Base-by-base conservation (phyloP, 139 green algal species). In the Zygnema circumcarinatum region DNA sequence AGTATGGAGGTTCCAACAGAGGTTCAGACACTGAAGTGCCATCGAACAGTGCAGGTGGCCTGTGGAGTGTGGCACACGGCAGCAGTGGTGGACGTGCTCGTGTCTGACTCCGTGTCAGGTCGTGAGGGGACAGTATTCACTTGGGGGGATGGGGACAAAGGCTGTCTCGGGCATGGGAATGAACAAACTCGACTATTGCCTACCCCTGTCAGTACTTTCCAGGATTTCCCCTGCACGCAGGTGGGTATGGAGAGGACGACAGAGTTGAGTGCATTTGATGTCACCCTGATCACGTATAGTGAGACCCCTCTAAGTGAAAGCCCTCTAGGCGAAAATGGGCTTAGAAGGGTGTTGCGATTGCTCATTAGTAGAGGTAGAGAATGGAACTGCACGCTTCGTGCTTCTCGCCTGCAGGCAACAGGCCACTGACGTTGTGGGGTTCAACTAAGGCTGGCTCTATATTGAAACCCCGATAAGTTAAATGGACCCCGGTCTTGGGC, bases 51-150 rank as follows among this genome's bases (percentile, higher is more conserved):
- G 0, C 52, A 79, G 36, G 96, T 96, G 0, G 92, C 94, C 39
- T 98, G 96, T 83, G 96, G 96, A 21, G 94, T 94, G 69, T 98
- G 94, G 94, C 96, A 99, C 92, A 98, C 94, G 20, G 96, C 96
- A 0, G 96, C 95, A 0, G 92, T 97, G 20, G 91, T 92, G 52
- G 89, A 86, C 67, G 81, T 72, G 35, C n/a, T 81, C 40, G 81
- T 2, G 29, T 32, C 67, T 7, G 67, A 33, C 33, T 2, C 33
- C 25, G 7, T 20, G 33, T 81, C 1, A n/a, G 25, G 22, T 32
- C 31, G 29, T 38, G 39, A 38, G 7, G 83, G 83, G 74, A 54
- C 39, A 35, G 42, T 89, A 2, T 91, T 74, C 32, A 91, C 87
- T 21, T 91, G 87, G 87, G 87, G 87, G 7, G 87, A 91, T 79